Evolutionary conservation across 1,284 basidiomycete species (phyloP).

Genomic region (Sutorius eximius): DNA sequence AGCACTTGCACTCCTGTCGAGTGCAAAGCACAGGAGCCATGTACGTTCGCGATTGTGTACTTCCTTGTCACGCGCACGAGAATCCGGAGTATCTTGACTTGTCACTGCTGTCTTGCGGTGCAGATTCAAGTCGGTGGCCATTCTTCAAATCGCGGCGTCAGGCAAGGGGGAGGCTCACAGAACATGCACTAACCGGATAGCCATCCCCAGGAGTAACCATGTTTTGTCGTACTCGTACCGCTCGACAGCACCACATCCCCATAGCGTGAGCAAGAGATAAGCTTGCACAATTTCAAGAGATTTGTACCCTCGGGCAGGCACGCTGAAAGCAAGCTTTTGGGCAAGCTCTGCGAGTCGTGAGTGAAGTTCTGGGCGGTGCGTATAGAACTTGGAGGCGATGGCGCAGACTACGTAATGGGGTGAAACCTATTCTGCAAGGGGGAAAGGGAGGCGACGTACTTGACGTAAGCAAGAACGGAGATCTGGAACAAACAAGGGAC

Average conservation of each 20-base stretch:
- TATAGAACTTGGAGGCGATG: conserved; percentile 90
- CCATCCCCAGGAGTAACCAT: conserved; percentile 88
- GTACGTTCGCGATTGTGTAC: conserved; percentile 93
- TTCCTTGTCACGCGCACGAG: conserved; percentile 71
- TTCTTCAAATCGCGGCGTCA: conserved; percentile 47
- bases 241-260: conserved; percentile 90
- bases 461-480: conserved; percentile 90
- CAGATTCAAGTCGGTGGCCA: conserved; percentile 95
- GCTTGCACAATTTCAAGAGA: conserved; percentile 94
- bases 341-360: conserved; percentile 78
- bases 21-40: conserved; percentile 89
- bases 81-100: conserved; percentile 74
- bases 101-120: conserved; percentile 82
- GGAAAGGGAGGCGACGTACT: conserved; percentile 54
- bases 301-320: conserved; percentile 86
- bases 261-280: conserved; percentile 79
- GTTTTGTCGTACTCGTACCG: conserved; percentile 96
- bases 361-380: conserved; percentile 81
- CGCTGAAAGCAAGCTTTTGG: conserved; percentile 89
- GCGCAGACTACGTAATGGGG: conserved; percentile 70
- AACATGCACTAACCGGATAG: conserved; percentile 57
- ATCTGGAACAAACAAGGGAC: conserved; percentile 86
- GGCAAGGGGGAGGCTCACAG: neutral
- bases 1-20: conserved; percentile 89
- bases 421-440: conserved; percentile 6